Base-by-base conservation (phyloP, 2,329 filamentous ascomycete genomes). In the Penicillium sp. region DNA sequence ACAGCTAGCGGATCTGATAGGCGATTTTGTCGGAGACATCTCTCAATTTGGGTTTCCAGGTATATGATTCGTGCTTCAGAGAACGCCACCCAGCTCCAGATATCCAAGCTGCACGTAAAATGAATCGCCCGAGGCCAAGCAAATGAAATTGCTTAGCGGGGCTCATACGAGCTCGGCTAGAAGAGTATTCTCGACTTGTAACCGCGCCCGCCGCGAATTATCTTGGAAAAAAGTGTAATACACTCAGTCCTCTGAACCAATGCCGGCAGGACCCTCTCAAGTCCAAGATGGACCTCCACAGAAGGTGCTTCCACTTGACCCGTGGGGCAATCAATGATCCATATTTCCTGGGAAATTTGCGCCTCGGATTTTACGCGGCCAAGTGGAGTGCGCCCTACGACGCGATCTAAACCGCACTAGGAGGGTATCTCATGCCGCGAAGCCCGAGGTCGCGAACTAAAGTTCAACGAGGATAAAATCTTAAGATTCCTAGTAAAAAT, bases 171-270 rank as follows among this genome's bases (percentile, higher is more conserved):
- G 24, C 24, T 42, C 24, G 39, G 15, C 20, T 42, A 30, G 39
- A 29, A 21, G 8, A 27, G 12, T 12, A 27, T 29, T 42, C 3
- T 42, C 2, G n/a, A 29, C 7, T 29, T 15, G 7, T 3, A 42
- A 42, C 39, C 39, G 39, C 39, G 39, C 23, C 15, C 39, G 8
- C 24, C 39, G 39, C 39, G 39, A 29, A 26, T 29, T 42, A 42
- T 42, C n/a, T 3, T 8, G n/a, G 37, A 40, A 17, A 9, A 7
- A 26, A 18, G 6, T 26, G 21, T 13, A 26, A 18, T 40, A 20
- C 1, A 8, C 5, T n/a, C 13, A 10, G 18, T n/a, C n/a, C 7
- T 15, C 21, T 24, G 12, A n/a, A n/a, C n/a, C 9, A 2, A 42
- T 29, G 26, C 39, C 26, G 24, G 39, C 10, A 42, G 18, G 15